Conservation (phyloP, 257 asterid species). For the Fraxinus anomala region DNA sequence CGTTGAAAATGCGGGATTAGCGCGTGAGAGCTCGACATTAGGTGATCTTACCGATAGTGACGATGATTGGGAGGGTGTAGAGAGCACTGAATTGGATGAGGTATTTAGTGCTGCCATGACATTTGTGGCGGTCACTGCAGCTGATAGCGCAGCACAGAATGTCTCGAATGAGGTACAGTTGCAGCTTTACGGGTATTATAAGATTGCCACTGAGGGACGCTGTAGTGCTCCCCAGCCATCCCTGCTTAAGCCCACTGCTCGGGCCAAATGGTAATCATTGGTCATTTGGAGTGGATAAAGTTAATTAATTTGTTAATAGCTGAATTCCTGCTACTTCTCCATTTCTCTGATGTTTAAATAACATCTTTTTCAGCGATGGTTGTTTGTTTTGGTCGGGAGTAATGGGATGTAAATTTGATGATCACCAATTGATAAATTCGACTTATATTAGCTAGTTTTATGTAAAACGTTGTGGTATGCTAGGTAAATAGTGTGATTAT, state of each 20-base stretch:
- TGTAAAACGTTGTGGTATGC: too few species aligned
- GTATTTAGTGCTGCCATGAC: conserved; percentile 92
- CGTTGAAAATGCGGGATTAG: conserved; percentile 27
- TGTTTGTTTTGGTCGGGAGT: neutral
- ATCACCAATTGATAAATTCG: neutral
- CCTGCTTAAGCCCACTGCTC: conserved; percentile 87
- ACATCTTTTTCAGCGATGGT: neutral
- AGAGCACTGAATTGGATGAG: conserved; percentile 95
- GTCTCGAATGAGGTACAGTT: conserved; percentile 86
- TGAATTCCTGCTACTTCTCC: neutral
- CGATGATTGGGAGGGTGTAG: conserved; percentile 99
- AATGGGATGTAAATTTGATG: conserved; percentile 3
- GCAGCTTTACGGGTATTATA: conserved; percentile 84
- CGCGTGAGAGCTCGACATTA: conserved; percentile 24
- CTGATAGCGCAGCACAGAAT: conserved; percentile 60
- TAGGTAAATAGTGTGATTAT: too few species aligned
- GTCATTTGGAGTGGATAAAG: neutral
- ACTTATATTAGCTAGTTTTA: too few species aligned
- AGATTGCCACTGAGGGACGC: conserved; percentile 98
- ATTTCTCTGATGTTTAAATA: neutral
- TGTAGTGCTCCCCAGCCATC: conserved; percentile 85
- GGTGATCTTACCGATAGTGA: conserved; percentile 55
- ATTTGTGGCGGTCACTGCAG: conserved; percentile 91
- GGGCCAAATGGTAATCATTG: conserved; percentile 80
- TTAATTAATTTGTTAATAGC: neutral